These are phyloP conservation scores for Sphaerulina musiva DNA, from an alignment of 2,329 filamentous ascomycete species.

Conservation along the genomic window DNA sequence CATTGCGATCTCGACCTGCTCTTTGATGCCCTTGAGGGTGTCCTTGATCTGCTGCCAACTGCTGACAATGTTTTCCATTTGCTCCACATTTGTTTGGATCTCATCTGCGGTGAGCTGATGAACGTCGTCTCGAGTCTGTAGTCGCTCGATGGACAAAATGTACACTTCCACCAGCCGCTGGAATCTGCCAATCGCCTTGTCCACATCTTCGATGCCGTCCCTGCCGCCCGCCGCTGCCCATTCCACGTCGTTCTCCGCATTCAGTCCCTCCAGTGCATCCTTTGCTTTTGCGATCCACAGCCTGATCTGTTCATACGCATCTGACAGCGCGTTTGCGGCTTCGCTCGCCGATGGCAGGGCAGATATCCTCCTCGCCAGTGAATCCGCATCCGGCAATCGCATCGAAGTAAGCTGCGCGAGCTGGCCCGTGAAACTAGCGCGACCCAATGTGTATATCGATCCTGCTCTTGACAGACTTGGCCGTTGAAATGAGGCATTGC, in stretches of 20 bases:
- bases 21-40: conserved; percentile 71
- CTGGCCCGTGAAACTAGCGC: conserved; percentile 87
- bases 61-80: conserved; percentile 80
- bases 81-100: conserved; percentile 66
- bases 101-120: conserved; percentile 62
- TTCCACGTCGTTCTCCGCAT: conserved; percentile 94
- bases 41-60: conserved; percentile 80
- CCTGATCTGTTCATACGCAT: conserved; percentile 84
- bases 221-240: conserved; percentile 87
- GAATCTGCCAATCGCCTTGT: conserved; percentile 70
- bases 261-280: conserved; percentile 79
- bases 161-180: conserved; percentile 88
- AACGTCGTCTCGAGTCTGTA: conserved; percentile 76
- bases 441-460: conserved; percentile 88
- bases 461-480: conserved; percentile 60
- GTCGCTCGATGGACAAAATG: conserved; percentile 83
- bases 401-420: conserved; percentile 87
- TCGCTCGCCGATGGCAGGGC: conserved; percentile 77
- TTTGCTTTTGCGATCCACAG: conserved; percentile 91
- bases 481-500: conserved; percentile 52
- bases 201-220: conserved; percentile 65
- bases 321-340: conserved; percentile 76
- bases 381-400: conserved; percentile 76
- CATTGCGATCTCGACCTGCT: conserved; percentile 93
- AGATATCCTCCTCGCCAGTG: conserved; percentile 73